A percentile compares a stretch with the other conserved stretches of the same genome.
phyloP scores from a whole-genome alignment of 768 basidiomycete species.

The Dendrothele bispora region DNA sequence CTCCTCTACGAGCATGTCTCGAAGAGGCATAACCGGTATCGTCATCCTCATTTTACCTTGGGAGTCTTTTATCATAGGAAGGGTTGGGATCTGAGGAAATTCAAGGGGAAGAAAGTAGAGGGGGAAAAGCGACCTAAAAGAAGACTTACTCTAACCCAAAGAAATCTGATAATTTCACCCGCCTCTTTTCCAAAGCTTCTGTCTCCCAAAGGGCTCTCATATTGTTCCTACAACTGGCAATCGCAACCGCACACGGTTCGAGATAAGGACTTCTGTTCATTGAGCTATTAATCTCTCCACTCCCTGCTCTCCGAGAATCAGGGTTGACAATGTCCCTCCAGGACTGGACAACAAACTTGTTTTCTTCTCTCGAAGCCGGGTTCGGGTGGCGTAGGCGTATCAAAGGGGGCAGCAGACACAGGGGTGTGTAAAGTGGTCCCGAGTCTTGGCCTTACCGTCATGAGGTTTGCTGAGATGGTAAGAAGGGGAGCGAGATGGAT shows the following conservation, averaged over 20 bases:
- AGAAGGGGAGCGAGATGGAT: slow-evolving; percentile 64
- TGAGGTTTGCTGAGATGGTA: slow-evolving; percentile 62
- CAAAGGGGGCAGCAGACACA: slow-evolving; percentile 49
- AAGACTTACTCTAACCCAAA: slow-evolving; percentile 65
- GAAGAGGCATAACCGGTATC: too few relatives aligned
- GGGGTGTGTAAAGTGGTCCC: slow-evolving; percentile 34
- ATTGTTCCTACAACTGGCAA: slow-evolving; percentile 54
- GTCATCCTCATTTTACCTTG: too few relatives aligned
- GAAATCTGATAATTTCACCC: slow-evolving; percentile 57
- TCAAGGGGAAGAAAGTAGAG: neutral
- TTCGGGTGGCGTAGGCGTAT: slow-evolving; percentile 29
- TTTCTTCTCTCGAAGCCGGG: slow-evolving; percentile 23
- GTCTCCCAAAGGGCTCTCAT: slow-evolving; percentile 65
- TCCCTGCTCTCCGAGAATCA: slow-evolving; percentile 8
- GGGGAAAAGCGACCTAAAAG: slow-evolving; percentile 3
- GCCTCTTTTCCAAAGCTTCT: slow-evolving; percentile 43
- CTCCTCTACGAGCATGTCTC: slow-evolving; percentile 71
- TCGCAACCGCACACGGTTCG: slow-evolving; percentile 47
- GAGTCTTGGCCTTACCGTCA: slow-evolving; percentile 52
- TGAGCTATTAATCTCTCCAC: too few relatives aligned
- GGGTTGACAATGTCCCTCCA: slow-evolving; percentile 47
- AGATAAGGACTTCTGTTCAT: slow-evolving; percentile 16
- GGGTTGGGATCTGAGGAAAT: too few relatives aligned
- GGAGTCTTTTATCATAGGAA: too few relatives aligned
- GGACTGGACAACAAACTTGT: slow-evolving; percentile 56